phyloP scores from a whole-genome alignment of 805 yeast genomes.

The Peterozyma toletana region DNA sequence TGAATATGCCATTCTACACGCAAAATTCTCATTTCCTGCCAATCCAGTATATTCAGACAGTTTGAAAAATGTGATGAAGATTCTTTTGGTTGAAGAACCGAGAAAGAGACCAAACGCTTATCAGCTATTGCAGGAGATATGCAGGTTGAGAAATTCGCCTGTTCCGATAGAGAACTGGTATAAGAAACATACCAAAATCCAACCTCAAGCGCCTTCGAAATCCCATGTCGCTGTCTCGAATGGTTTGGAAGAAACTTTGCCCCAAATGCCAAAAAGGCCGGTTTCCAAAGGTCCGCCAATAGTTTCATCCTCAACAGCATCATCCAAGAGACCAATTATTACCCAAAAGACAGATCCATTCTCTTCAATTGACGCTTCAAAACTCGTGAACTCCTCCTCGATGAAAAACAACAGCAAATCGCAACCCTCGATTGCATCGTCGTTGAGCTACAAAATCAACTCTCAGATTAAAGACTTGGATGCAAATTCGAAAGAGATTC shows the following conservation, averaged over 20 bases:
- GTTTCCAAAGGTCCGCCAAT: background rate
- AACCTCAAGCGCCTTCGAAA: background rate
- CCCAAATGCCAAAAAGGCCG: background rate
- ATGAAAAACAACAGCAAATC: conserved; percentile 5
- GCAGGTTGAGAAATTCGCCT: conserved; percentile 47
- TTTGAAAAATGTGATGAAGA: conserved; percentile 55
- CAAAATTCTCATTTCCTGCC: conserved; percentile 44
- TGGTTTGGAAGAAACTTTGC: conserved; percentile 10
- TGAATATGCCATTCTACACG: conserved; percentile 56
- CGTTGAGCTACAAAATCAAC: background rate
- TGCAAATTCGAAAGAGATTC: conserved; percentile 1
- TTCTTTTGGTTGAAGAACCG: conserved; percentile 60
- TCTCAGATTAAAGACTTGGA: conserved; percentile 1
- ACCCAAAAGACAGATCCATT: conserved; percentile 23
- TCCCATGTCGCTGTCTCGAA: conserved; percentile 12
- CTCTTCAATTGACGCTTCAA: conserved; percentile 32
- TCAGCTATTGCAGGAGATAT: conserved; percentile 63
- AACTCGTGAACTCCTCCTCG: conserved; percentile 13
- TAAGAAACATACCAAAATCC: conserved; percentile 9
- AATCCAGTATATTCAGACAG: conserved; percentile 54
- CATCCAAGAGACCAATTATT: conserved; percentile 7
- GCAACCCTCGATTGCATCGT: conserved; percentile 2
- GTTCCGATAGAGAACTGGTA: conserved; percentile 33
- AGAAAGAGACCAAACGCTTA: conserved; percentile 65
- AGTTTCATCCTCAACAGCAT: background rate